Evolutionary conservation across 2,329 filamentous ascomycete genomes (phyloP), one percentile per base, ranked within the genome.

Genomic region (Malbranchea cinnamomea): DNA sequence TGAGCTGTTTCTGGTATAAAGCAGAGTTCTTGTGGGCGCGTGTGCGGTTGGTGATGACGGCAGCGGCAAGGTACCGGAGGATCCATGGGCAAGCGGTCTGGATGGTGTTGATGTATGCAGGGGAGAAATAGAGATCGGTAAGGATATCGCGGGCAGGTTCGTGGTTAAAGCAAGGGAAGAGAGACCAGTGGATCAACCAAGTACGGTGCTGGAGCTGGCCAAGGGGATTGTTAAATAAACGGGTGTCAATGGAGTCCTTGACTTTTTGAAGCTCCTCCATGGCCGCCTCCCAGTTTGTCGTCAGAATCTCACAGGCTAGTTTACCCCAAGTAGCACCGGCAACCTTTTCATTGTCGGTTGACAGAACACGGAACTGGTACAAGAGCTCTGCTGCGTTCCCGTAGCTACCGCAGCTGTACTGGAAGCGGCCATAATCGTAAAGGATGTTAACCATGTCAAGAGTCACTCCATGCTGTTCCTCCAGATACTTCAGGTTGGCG

Each of bases 141-240:
- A 98, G 71, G 45, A 74, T 72, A 53, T 98, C 89, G 50, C 87
- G 83, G 35, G 83, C 82, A 42, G 74, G 69, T 49, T 95, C 87
- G 63, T 82, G 78, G 74, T 98, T 95, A 73, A 95, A 98, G 63
- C 94, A 85, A 38, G 89, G 87, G 73, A 95, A 98, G 38, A 98
- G 76, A 26, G 82, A 77, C 85, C 89, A 98, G 78, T 98, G 89
- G 48, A 93, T 79, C 49, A 98, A 68, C 82, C 87, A 93, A 35
- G 85, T 91, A 53, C 89, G 82, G 68, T 94, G 87, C 56, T 87
- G 78, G 39, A 98, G 78, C 65, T 98, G 89, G 37, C 81, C 85
- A 41, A 94, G 72, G 16, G 87, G 81, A 68, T 93, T 94, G 70
- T 78, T 89, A 71, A 93, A 94, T 39, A 95, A 75, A 55, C 84